Evolutionary conservation across 805 yeast genomes (phyloP).

Genomic region (Phaffomyces opuntiae): DNA sequence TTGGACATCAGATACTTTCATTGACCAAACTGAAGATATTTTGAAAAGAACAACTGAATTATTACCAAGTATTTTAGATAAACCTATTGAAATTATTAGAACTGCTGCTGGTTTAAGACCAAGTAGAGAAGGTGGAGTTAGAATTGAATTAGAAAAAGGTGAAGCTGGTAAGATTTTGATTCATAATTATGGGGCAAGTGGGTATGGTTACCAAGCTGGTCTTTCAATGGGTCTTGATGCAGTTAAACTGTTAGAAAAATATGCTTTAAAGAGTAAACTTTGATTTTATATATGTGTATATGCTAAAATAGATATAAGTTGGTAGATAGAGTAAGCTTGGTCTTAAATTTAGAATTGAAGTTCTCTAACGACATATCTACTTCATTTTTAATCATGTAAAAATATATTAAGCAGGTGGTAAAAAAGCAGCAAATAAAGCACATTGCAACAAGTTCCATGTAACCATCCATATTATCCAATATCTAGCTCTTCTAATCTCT

Average conservation of each 20-base stretch:
- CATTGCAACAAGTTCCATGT: slow-evolving; percentile 68
- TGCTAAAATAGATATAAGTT: too few relatives aligned
- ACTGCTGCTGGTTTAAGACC: slow-evolving; percentile 76
- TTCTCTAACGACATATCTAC: too few relatives aligned
- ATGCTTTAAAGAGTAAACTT: background rate
- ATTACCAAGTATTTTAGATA: slow-evolving; percentile 40
- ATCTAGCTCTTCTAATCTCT: slow-evolving; percentile 24
- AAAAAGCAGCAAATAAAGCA: slow-evolving; percentile 66
- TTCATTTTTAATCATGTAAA: too few relatives aligned
- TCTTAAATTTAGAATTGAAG: too few relatives aligned
- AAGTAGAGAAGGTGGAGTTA: slow-evolving; percentile 64
- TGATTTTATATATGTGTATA: too few relatives aligned
- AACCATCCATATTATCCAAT: slow-evolving; percentile 41
- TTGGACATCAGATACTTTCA: slow-evolving; percentile 55
- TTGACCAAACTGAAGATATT: slow-evolving; percentile 53
- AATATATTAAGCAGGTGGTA: slow-evolving; percentile 68
- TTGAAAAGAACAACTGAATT: slow-evolving; percentile 48
- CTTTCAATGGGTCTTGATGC: slow-evolving; percentile 51
- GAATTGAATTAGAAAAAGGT: slow-evolving; percentile 51
- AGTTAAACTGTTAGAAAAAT: slow-evolving; percentile 25
- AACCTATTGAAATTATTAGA: slow-evolving; percentile 47
- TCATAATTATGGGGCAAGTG: slow-evolving; percentile 69
- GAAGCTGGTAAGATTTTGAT: slow-evolving; percentile 39
- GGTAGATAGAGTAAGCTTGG: too few relatives aligned
- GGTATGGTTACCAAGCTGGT: slow-evolving; percentile 63